A percentile compares a stretch with the other conserved stretches of the same genome.
Conservation (phyloP, 257 asterid genomes). For the Nicotiana attenuata region DNA sequence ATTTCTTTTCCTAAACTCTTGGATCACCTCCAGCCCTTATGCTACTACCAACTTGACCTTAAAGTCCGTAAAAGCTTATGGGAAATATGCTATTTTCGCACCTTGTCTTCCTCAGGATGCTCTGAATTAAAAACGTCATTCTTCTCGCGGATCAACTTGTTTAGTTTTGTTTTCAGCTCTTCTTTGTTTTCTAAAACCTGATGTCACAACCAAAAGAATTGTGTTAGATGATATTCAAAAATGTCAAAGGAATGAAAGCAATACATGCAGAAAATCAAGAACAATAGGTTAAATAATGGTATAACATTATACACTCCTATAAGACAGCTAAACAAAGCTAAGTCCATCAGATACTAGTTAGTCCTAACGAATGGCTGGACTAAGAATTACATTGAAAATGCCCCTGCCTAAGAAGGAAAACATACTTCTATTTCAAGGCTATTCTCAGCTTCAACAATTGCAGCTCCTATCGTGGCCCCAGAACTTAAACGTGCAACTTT, state of each 20-base stretch:
- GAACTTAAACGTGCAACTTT: constrained; percentile 57
- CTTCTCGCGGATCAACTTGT: constrained; percentile 73
- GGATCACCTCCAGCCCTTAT: background rate
- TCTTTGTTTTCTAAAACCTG: constrained; percentile 72
- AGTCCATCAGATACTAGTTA: constrained; percentile 2
- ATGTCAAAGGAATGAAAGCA: background rate
- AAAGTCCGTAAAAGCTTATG: background rate
- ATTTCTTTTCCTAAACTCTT: background rate
- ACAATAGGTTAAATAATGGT: background rate
- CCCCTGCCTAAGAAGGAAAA: constrained; percentile 36
- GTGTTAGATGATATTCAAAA: background rate
- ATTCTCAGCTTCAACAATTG: constrained; percentile 88
- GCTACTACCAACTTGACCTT: background rate
- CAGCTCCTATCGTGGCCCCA: constrained; percentile 82
- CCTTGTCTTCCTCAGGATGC: constrained; percentile 84
- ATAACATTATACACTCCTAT: background rate
- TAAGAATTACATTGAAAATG: constrained; percentile 32
- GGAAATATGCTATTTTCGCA: constrained; percentile 12
- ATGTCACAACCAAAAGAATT: constrained; percentile 5
- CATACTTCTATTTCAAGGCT: constrained; percentile 73
- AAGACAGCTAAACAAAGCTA: background rate
- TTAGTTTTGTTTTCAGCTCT: constrained; percentile 70
- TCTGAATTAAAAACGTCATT: constrained; percentile 72
- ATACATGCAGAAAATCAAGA: constrained; percentile 1
- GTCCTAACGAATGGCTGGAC: constrained; percentile 20